Evolutionary conservation across 164 flowering plant species (phyloP), one percentile per base, ranked within the genome.

Genomic region (Echeveria elegans): DNA sequence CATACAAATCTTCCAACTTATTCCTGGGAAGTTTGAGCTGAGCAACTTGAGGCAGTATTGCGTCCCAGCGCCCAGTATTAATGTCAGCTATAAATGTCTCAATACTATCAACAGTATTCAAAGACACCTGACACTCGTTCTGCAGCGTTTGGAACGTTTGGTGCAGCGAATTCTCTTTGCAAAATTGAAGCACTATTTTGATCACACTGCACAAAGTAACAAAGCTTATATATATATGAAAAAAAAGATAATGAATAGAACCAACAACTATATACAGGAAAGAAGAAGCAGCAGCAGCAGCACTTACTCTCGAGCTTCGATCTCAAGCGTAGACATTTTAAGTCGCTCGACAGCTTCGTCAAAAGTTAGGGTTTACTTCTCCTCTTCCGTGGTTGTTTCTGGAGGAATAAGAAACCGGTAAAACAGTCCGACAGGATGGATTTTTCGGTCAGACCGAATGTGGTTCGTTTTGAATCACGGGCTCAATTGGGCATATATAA

Each of bases 11-110:
- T 81, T 95, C 97, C 38, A 95, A 73, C 72, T 88, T 95, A 79
- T 91, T 87, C 71, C 96, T 80, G 0, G 99, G 97, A 67, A 95
- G 97, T 81, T 95, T 92, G 37, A 95, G 94, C 60, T 95, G 99
- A 24, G 96, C 74, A 7, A 95, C 88, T 76, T 91, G 99, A 69
- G 99, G 99, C 76, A 95, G 75, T 62, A 95, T 81, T 4, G 97
- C 85, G 79, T 95, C 99, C 99, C 99, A 95, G 61, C 97, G 77
- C 53, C 99, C 99, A 74, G 88, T 77, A 66, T 95, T 91, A 56
- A 95, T 85, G 76, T 95, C 99, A 24, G 97, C 86, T 72, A 88
- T 79, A 77, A 95, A 92, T 14, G 97, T 88, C 77, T 92, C 99
- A 34, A 85, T 86, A 73, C 97, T 95, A 75, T 92, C 99, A 3